Percentiles rank a stretch among this genome's conserved stretches.
These are phyloP conservation scores for Aspergillus neotritici DNA, from an alignment of 2,329 filamentous ascomycete genomes.

Conservation along the genomic window DNA sequence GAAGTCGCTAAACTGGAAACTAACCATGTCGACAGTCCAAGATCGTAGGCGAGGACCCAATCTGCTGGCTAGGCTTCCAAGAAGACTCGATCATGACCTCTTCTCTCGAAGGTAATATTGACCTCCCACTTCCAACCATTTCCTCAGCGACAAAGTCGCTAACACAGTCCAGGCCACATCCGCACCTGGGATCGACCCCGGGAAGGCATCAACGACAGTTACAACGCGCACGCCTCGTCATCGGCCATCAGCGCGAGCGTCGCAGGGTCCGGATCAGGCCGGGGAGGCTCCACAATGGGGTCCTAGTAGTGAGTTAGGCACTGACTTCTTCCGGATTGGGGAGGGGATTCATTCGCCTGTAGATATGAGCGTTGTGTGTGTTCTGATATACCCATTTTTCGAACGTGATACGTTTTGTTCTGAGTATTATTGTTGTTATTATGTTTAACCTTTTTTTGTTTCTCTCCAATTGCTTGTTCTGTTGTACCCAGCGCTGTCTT, in stretches of 20 bases:
- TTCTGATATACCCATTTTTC: too few species aligned
- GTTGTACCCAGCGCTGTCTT: too few species aligned
- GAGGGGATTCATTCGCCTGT: too few species aligned
- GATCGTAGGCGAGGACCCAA: slow-evolving; percentile 74
- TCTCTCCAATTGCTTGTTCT: too few species aligned
- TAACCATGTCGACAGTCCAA: slow-evolving; percentile 57
- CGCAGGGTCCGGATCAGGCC: slow-evolving; percentile 12
- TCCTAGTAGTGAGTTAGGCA: slow-evolving; percentile 11
- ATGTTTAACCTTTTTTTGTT: too few species aligned
- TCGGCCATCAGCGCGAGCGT: slow-evolving; percentile 13
- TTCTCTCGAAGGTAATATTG: slow-evolving; percentile 75
- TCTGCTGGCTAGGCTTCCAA: slow-evolving; percentile 89
- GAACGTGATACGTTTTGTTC: too few species aligned
- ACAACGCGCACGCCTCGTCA: slow-evolving; percentile 16
- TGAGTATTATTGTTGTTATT: too few species aligned
- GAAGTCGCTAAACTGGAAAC: slow-evolving; percentile 2
- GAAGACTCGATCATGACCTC: slow-evolving; percentile 89
- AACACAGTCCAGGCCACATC: slow-evolving; percentile 57
- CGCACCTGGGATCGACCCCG: slow-evolving; percentile 66
- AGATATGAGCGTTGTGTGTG: too few species aligned
- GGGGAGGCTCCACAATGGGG: slow-evolving; percentile 13
- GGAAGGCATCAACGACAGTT: slow-evolving; percentile 32
- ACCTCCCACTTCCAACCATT: slow-evolving; percentile 4
- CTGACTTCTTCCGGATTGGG: background rate
- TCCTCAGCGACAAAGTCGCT: slow-evolving; percentile 3